These are phyloP conservation scores for Calocybe gambosa DNA, from an alignment of 1,284 basidiomycete species.

Conservation along the genomic window DNA sequence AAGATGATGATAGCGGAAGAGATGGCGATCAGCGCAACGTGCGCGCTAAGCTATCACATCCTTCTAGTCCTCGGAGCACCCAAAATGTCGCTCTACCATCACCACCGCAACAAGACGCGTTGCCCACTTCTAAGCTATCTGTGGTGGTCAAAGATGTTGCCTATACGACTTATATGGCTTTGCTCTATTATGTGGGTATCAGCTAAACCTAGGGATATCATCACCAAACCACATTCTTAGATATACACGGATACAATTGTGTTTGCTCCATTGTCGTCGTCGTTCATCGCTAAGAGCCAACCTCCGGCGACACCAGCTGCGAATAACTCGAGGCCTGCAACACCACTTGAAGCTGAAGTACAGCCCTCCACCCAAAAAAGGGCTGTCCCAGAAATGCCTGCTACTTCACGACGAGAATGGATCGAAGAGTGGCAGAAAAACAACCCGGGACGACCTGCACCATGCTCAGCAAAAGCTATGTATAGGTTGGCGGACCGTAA, in stretches of 20 bases:
- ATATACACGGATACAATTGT: constrained; percentile 81
- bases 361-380: constrained; percentile 28
- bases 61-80: constrained; percentile 19
- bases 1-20: constrained; percentile 19
- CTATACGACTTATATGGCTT: constrained; percentile 77
- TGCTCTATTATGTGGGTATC: constrained; percentile 71
- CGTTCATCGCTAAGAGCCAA: constrained; percentile 32
- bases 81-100: constrained; percentile 1
- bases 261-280: constrained; percentile 79
- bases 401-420: constrained; percentile 55
- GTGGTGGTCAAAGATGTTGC: constrained; percentile 74
- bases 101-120: constrained; percentile 4
- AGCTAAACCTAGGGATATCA: background rate
- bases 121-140: constrained; percentile 43
- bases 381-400: constrained; percentile 28
- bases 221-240: constrained; percentile 30
- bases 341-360: constrained; percentile 24
- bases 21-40: constrained; percentile 21
- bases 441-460: constrained; percentile 60
- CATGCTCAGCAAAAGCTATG: constrained; percentile 84
- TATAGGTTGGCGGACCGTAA: constrained; percentile 81
- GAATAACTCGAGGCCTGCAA: constrained; percentile 19
- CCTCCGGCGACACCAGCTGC: constrained; percentile 18
- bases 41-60: constrained; percentile 17
- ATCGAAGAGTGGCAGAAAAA: constrained; percentile 54